Evolutionary conservation across 169 alveolate species (phyloP).

Genomic region (Plasmodium malariae): DNA sequence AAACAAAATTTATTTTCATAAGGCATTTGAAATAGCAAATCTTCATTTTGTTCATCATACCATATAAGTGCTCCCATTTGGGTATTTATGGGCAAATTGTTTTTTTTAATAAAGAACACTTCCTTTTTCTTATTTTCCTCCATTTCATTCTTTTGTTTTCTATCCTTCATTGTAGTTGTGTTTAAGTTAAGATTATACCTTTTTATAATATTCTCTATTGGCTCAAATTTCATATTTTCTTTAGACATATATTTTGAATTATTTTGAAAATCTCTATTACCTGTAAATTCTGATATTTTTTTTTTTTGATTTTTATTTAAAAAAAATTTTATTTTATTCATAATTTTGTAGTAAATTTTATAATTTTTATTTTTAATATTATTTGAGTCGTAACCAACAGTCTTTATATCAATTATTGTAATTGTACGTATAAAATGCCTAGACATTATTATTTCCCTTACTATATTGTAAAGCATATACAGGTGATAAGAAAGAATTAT

Average conservation of each 20-base stretch:
- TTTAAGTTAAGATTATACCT: slow-evolving; percentile 60
- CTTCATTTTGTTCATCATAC: slow-evolving; percentile 77
- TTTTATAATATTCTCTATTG: slow-evolving; percentile 72
- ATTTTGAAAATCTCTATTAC: slow-evolving; percentile 3
- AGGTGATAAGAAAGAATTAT: slow-evolving; percentile 38
- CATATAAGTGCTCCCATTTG: slow-evolving; percentile 62
- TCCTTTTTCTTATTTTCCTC: slow-evolving; percentile 33
- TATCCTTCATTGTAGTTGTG: not conserved
- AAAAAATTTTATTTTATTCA: slow-evolving; percentile 60
- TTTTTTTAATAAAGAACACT: slow-evolving; percentile 32
- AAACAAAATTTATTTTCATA: slow-evolving; percentile 58
- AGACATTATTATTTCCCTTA: slow-evolving; percentile 49
- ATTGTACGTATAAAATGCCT: slow-evolving; percentile 18
- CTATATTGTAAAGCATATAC: slow-evolving; percentile 44
- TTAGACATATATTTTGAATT: slow-evolving; percentile 9
- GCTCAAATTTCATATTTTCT: slow-evolving; percentile 48
- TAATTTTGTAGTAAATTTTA: slow-evolving; percentile 52
- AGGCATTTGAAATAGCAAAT: slow-evolving; percentile 65
- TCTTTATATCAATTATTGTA: slow-evolving; percentile 17
- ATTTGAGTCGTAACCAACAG: slow-evolving; percentile 12
- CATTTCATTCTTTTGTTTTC: not conserved
- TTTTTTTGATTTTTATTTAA: slow-evolving; percentile 41
- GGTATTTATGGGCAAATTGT: slow-evolving; percentile 28
- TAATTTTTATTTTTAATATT: slow-evolving; percentile 50
- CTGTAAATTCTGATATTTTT: not conserved